Base-by-base conservation (phyloP, 2,329 filamentous ascomycete genomes). In the Colletotrichum viniferum region DNA sequence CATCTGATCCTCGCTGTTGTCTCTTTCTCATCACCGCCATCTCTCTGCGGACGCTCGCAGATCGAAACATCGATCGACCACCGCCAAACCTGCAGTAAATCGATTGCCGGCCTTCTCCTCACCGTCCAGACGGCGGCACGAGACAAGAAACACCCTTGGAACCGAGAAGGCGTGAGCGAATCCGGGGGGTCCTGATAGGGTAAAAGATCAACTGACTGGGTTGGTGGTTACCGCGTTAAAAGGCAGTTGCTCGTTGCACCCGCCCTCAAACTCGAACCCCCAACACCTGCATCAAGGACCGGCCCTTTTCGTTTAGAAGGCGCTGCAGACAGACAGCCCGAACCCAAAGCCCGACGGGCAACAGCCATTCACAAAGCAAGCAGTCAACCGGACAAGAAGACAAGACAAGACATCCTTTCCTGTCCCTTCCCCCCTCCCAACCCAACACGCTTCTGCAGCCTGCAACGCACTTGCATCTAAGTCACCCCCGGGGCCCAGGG, bases 401-500 rank as follows among this genome's bases (percentile, higher is more conserved):
- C 77, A 28, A 71, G 43, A 48, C 43, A 48, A 48, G 43, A 52
- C 43, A 52, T 21, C 43, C 43, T 52, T 52, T 52, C 43, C 43
- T 69, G 78, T 79, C 78, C 78, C 79, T 73, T 78, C 74, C 77
- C 78, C 77, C 78, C 77, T 77, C 78, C 80, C 28, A 69, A 61
- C 67, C 66, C 66, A 81, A 67, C 61, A 81, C 69, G 55, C 69
- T 67, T 71, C 75, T 77, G 75, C 77, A 77, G 61, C 70, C 63
- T 77, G 69, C 76, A 73, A 71, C 72, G 60, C 75, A 76, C 71
- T 67, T 77, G 64, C 74, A 76, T 77, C 79, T 80, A 79, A 81
- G 82, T 80, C 79, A 81, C 79, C 76, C n/a, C 79, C 81, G 80
- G 79, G 28, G 56, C 34, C 70, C 73, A 81, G 77, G 76, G 78